A percentile compares a stretch with the other conserved stretches of the same genome.
Evolutionary conservation across 2,329 filamentous ascomycete species (phyloP).

Genomic region (Aspergillus felis): DNA sequence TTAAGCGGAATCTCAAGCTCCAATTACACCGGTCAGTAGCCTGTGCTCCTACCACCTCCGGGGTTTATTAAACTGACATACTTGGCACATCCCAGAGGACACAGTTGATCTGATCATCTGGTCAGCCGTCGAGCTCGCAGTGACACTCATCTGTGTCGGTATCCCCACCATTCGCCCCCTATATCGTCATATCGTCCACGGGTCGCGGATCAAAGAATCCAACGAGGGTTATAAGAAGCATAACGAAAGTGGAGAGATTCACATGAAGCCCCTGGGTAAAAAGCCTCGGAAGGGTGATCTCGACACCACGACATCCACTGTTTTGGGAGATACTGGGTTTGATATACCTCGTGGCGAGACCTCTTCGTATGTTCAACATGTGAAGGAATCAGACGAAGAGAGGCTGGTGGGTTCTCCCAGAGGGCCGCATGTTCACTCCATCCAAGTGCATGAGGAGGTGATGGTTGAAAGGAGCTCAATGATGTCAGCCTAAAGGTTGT

Average conservation of each 20-base stretch:
- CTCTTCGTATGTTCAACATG: no score
- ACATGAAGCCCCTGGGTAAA: no score
- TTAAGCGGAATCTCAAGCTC: constrained; percentile 11
- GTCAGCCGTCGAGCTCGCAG: constrained; percentile 19
- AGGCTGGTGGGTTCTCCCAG: no score
- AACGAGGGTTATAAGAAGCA: background rate
- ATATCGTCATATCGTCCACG: constrained; percentile 13
- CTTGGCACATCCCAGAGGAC: constrained; percentile 10
- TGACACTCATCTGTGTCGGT: constrained; percentile 25
- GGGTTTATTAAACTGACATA: background rate
- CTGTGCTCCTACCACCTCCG: background rate
- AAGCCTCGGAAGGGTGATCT: no score
- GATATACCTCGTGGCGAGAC: no score
- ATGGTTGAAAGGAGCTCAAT: no score
- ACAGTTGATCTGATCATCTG: constrained; percentile 22
- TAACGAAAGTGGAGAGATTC: background rate
- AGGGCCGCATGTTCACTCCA: no score
- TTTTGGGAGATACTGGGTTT: no score
- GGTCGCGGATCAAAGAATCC: constrained; percentile 4
- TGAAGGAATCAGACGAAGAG: no score
- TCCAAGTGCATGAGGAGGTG: no score
- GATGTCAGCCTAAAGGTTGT: no score
- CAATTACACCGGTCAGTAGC: constrained; percentile 15
- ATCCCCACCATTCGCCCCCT: constrained; percentile 26
- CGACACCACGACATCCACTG: no score